A percentile compares a stretch with the other conserved stretches of the same genome.
Conservation (phyloP, 78 protist genomes). For the Cavenderia fasciculata region DNA sequence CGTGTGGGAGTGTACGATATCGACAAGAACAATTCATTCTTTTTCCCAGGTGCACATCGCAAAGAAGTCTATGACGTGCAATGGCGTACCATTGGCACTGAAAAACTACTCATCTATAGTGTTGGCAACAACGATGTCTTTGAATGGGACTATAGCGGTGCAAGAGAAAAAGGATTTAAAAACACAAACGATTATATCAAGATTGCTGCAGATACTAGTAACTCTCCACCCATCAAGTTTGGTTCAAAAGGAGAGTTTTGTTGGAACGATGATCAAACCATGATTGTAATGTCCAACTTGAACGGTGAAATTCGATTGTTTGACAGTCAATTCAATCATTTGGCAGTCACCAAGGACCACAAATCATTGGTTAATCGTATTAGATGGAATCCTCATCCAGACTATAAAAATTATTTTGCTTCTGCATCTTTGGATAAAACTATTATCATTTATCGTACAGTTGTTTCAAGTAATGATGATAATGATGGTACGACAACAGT, state of each 20-base stretch:
- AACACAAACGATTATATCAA: slow-evolving; percentile 1
- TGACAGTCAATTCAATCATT: neutral
- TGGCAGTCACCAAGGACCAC: slow-evolving; percentile 25
- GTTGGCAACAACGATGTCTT: neutral
- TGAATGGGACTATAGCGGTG: slow-evolving; percentile 7
- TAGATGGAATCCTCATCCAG: slow-evolving; percentile 36
- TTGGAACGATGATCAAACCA: slow-evolving; percentile 9
- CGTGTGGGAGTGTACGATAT: slow-evolving; percentile 41
- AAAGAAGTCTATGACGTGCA: slow-evolving; percentile 42
- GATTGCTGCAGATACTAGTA: neutral
- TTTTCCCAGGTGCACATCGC: slow-evolving; percentile 65
- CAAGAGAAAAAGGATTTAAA: neutral
- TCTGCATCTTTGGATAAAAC: slow-evolving; percentile 51
- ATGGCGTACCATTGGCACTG: neutral
- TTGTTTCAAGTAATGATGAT: neutral
- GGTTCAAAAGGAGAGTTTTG: slow-evolving; percentile 17
- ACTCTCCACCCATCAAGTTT: neutral
- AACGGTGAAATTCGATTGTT: slow-evolving; percentile 21
- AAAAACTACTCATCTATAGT: slow-evolving; percentile 14
- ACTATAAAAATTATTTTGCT: slow-evolving; percentile 1
- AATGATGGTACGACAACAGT: neutral
- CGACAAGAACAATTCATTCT: slow-evolving; percentile 5
- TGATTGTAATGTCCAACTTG: neutral
- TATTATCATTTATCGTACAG: slow-evolving; percentile 4
- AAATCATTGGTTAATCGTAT: slow-evolving; percentile 16